These are phyloP conservation scores for Picea abies DNA, from an alignment of 83 land plant genomes.

Conservation along the genomic window DNA sequence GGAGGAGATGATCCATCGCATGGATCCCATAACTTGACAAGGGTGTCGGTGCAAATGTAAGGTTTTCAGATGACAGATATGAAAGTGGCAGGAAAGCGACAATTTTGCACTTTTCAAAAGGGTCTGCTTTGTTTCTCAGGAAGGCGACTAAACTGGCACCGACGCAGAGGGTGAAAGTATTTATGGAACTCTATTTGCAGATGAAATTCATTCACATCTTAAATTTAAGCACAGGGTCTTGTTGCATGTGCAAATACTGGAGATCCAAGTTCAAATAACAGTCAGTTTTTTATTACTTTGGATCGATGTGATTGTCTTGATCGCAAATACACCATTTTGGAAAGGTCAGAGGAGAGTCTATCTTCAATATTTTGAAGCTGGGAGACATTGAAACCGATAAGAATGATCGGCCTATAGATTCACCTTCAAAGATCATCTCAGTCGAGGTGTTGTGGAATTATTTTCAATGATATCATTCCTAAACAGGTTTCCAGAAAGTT, in stretches of 20 bases:
- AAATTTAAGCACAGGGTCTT: slow-evolving; percentile 84
- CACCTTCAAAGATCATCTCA: slow-evolving; percentile 56
- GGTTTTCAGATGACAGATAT: too few species aligned
- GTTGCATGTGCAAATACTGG: slow-evolving; percentile 97
- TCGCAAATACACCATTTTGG: slow-evolving; percentile 93
- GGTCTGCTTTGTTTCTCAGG: too few species aligned
- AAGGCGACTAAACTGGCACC: too few species aligned
- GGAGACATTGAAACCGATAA: slow-evolving; percentile 83
- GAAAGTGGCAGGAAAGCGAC: too few species aligned
- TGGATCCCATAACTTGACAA: too few species aligned
- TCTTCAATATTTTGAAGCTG: slow-evolving; percentile 27
- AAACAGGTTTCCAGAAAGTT: too few species aligned
- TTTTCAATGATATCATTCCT: too few species aligned
- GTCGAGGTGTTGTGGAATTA: slow-evolving; percentile 55
- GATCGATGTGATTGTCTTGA: slow-evolving; percentile 96
- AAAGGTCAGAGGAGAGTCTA: slow-evolving; percentile 48
- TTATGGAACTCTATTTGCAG: slow-evolving; percentile 79
- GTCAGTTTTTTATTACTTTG: slow-evolving; percentile 91
- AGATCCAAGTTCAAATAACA: slow-evolving; percentile 76
- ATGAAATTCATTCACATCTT: slow-evolving; percentile 90
- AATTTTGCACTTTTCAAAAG: too few species aligned
- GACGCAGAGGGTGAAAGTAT: slow-evolving; percentile 90
- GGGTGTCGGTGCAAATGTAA: too few species aligned
- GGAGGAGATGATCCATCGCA: too few species aligned
- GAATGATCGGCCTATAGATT: slow-evolving; percentile 82